phyloP scores from a whole-genome alignment of 2,329 filamentous ascomycete species.

The Aureobasidium leucospermi region DNA sequence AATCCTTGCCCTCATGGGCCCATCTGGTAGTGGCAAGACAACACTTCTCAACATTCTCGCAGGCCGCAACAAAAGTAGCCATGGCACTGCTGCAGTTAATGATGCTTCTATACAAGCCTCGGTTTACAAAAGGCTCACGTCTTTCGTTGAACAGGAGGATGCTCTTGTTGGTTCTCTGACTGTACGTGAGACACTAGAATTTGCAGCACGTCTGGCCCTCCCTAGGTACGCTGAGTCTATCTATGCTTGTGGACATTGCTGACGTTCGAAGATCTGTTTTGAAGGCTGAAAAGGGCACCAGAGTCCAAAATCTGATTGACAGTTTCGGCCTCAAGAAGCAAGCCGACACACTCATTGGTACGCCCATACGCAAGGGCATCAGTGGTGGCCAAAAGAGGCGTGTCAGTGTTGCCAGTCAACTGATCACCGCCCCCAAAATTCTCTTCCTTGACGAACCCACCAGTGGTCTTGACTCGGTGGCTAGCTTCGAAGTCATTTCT shows the following conservation, averaged over 20 bases:
- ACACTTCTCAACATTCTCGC: conserved; percentile 74
- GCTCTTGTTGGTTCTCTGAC: conserved; percentile 71
- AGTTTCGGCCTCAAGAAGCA: conserved; percentile 65
- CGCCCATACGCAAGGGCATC: conserved; percentile 70
- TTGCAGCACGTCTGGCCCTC: conserved; percentile 61
- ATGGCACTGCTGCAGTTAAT: conserved; percentile 52
- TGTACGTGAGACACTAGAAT: conserved; percentile 67
- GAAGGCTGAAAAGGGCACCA: conserved; percentile 48
- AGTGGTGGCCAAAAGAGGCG: conserved; percentile 76
- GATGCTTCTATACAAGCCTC: conserved; percentile 43
- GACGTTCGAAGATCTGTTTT: conserved; percentile 34
- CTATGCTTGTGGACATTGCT: background rate
- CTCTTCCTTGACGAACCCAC: conserved; percentile 78
- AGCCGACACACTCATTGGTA: conserved; percentile 63
- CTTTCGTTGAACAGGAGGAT: conserved; percentile 82
- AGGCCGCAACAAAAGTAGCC: conserved; percentile 45
- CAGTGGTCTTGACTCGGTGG: conserved; percentile 69
- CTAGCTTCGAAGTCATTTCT: conserved; percentile 64
- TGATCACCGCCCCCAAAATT: conserved; percentile 70
- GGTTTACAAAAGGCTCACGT: conserved; percentile 45
- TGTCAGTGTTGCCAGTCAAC: conserved; percentile 67
- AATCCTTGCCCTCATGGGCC: conserved; percentile 72
- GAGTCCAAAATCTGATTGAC: conserved; percentile 56
- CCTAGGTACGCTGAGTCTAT: conserved; percentile 22
- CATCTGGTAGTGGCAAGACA: conserved; percentile 63